phyloP scores from a whole-genome alignment of 2,329 filamentous ascomycete species.

The Fusarium metavorans region DNA sequence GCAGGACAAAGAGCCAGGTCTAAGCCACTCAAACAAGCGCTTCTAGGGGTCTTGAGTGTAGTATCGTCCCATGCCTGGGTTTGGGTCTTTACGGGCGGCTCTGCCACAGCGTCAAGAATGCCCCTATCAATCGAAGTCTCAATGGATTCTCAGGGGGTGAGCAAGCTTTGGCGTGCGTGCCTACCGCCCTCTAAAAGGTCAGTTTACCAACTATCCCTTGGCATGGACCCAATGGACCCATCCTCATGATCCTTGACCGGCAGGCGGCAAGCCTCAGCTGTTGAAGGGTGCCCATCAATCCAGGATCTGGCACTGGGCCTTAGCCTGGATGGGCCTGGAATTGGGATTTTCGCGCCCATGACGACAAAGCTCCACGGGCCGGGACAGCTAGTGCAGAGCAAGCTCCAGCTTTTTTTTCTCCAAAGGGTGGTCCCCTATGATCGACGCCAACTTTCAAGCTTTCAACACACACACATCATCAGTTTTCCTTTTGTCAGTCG shows the following conservation, averaged over 20 bases:
- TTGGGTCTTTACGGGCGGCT: constrained; percentile 15
- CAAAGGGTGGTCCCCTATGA: not conserved
- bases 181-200: not conserved
- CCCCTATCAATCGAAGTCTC: not conserved
- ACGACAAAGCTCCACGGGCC: constrained; percentile 29
- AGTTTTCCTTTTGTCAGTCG: not conserved
- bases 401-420: not conserved
- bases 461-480: not conserved
- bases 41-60: not conserved
- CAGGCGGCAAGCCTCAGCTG: not conserved
- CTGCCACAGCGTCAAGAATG: constrained; percentile 12
- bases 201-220: not conserved
- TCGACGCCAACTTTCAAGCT: not conserved
- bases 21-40: not conserved
- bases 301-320: not conserved
- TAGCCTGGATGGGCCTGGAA: constrained; percentile 19
- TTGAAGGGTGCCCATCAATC: not conserved
- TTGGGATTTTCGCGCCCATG: constrained; percentile 39
- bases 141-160: not conserved
- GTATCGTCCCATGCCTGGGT: not conserved
- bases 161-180: not conserved
- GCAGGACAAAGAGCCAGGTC: not conserved
- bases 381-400: not conserved
- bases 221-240: not conserved
- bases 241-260: constrained; percentile 18